Conservation (phyloP, 164 flowering plant species). For the Liriodendron chinense region DNA sequence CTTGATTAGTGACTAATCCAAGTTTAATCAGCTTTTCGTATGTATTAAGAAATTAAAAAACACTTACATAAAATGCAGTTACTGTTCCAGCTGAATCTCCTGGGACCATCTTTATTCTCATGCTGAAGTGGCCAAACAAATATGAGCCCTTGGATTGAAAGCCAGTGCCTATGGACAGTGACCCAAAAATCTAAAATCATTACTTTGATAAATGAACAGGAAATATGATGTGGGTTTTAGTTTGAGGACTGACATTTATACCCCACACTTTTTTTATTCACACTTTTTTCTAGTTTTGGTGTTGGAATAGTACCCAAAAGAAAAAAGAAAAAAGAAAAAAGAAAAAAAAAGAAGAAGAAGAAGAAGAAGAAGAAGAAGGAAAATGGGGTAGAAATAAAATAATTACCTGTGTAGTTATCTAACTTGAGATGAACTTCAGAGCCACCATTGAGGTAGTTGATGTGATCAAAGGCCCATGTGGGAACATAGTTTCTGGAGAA, state of each 20-base stretch:
- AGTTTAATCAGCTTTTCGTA: background rate
- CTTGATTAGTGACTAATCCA: background rate
- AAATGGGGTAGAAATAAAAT: too few relatives aligned
- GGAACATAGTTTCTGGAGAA: constrained; percentile 64
- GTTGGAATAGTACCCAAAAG: too few relatives aligned
- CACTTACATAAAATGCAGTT: constrained; percentile 79
- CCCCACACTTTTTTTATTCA: too few relatives aligned
- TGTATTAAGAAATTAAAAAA: background rate
- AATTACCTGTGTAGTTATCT: constrained; percentile 66
- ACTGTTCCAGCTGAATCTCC: constrained; percentile 94
- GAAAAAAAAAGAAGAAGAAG: too few relatives aligned
- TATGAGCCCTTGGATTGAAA: constrained; percentile 82
- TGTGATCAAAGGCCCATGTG: constrained; percentile 83
- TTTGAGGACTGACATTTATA: background rate
- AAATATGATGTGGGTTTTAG: background rate
- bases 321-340: too few relatives aligned
- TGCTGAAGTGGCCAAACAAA: constrained; percentile 83
- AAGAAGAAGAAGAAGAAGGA: too few relatives aligned
- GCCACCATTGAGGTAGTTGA: constrained; percentile 68
- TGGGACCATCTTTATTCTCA: constrained; percentile 72
- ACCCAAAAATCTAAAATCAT: background rate
- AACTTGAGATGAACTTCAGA: constrained; percentile 54
- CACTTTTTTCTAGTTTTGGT: background rate
- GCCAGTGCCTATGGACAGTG: constrained; percentile 60
- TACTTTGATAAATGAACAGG: background rate